Conservation (phyloP, 1,284 basidiomycete genomes). For the Neonothopanus nambi region DNA sequence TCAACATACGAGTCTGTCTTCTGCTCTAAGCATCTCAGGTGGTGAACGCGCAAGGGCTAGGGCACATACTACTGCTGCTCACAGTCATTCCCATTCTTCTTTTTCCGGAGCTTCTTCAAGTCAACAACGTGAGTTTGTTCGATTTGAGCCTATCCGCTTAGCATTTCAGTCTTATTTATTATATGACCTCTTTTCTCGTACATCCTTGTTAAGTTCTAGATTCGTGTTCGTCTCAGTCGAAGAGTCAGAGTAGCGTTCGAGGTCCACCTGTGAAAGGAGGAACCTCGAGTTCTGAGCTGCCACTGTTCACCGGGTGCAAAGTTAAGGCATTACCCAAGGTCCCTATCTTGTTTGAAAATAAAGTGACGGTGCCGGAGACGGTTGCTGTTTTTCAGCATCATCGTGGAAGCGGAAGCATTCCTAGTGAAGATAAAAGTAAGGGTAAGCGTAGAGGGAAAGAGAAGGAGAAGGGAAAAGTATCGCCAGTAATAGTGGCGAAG, state of each 20-base stretch:
- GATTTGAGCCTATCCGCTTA: too few relatives aligned
- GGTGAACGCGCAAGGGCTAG: too few relatives aligned
- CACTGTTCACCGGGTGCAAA: background rate
- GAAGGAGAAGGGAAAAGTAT: background rate
- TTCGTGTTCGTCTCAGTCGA: background rate
- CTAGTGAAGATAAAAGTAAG: background rate
- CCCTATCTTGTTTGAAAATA: background rate
- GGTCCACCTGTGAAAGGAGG: background rate
- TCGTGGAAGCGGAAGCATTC: too few relatives aligned
- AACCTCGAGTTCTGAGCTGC: background rate
- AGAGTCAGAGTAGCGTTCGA: background rate
- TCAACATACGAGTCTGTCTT: too few relatives aligned
- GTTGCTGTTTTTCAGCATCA: too few relatives aligned
- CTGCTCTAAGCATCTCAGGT: too few relatives aligned
- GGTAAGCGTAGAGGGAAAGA: background rate
- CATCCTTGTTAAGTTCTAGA: too few relatives aligned
- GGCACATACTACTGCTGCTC: too few relatives aligned
- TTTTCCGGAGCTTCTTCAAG: too few relatives aligned
- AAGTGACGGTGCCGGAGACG: background rate
- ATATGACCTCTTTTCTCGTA: background rate
- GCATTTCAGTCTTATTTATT: background rate
- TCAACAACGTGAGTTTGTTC: too few relatives aligned
- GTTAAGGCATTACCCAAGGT: conserved; percentile 7
- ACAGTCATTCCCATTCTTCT: too few relatives aligned
- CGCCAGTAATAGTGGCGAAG: too few relatives aligned